Evolutionary conservation across 768 basidiomycete species (phyloP), one percentile per base, ranked within the genome.

Genomic region (Suillus weaverae): DNA sequence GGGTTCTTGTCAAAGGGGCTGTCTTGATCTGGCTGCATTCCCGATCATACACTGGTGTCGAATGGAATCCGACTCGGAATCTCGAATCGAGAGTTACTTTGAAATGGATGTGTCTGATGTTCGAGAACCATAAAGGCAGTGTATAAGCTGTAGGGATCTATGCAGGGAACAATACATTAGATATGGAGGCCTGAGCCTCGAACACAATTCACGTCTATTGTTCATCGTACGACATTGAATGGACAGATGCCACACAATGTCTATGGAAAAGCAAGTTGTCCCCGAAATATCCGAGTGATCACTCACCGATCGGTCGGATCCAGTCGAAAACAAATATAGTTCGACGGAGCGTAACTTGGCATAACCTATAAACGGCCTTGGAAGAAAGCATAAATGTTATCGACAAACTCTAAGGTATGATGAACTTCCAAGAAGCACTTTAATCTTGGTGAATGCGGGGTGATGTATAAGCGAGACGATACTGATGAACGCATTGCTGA

Each of bases 361-460:
- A 48, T 26, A 26, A 56, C 22, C 11, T 30, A 32, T 4, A 7
- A 11, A 41, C 26, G 57, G 6, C 39, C 56, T 41, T 32, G 3
- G 20, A 30, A 41, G 57, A 59, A 57, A 30, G 39, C 6, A 22
- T 32, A 11, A 35, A 30, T 41, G 18, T 41, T 30, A 30, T 59
- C 30, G 39, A 32, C 39, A 59, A 39, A 59, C 57, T 43, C 22
- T 57, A 57, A 57, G 14, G 16, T 39, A 59, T 38, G 56, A 57
- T 57, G 36, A 10, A 26, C 22, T 35, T 56, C 55, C 55, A 26
- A 56, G 55, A 56, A 56, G 55, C 55, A 1, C 7, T 5, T 26
- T 56, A 55, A 53, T 53, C 51, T 53, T 38, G 55, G 55, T 18
- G 22, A 41, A 59, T 59, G 57, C 39, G 39, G 57, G 57, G 32